Conservation (phyloP, 2,329 filamentous ascomycete genomes). For the Fulvia fulva region DNA sequence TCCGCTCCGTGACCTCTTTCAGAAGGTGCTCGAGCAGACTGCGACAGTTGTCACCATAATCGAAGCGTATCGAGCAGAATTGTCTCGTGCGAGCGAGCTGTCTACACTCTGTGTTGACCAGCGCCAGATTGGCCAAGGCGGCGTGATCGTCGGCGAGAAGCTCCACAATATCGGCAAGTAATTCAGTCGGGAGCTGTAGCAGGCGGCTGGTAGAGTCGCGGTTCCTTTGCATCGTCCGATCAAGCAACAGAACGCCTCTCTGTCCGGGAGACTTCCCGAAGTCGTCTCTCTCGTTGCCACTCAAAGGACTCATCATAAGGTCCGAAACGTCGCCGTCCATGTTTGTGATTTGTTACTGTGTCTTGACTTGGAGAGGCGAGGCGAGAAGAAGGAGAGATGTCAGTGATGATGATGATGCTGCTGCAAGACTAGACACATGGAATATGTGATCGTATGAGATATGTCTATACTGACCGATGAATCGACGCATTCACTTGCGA, state of each 20-base stretch:
- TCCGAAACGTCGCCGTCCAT: neutral
- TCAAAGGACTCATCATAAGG: neutral
- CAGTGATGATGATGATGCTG: no score
- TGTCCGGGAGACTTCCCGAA: neutral
- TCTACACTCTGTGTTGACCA: neutral
- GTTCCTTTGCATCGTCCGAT: neutral
- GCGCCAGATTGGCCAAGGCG: neutral
- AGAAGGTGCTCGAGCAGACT: neutral
- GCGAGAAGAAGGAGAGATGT: no score
- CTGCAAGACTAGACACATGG: no score
- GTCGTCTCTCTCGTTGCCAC: neutral
- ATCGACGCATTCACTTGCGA: no score
- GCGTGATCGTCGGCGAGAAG: neutral
- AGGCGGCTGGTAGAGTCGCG: neutral
- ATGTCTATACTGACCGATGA: no score
- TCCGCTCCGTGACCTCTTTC: neutral
- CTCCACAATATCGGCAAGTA: neutral
- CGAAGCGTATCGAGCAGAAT: neutral
- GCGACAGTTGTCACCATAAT: neutral
- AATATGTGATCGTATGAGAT: no score
- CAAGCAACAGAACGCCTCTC: neutral
- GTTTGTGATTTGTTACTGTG: neutral
- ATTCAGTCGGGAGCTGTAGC: neutral
- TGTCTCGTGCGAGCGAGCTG: conserved; percentile 1
- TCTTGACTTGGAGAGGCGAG: no score